Percentiles rank a stretch among this genome's conserved stretches.
Evolutionary conservation across 73 alveolate genomes (phyloP).

Genomic region (Paraurostyla sp.): DNA sequence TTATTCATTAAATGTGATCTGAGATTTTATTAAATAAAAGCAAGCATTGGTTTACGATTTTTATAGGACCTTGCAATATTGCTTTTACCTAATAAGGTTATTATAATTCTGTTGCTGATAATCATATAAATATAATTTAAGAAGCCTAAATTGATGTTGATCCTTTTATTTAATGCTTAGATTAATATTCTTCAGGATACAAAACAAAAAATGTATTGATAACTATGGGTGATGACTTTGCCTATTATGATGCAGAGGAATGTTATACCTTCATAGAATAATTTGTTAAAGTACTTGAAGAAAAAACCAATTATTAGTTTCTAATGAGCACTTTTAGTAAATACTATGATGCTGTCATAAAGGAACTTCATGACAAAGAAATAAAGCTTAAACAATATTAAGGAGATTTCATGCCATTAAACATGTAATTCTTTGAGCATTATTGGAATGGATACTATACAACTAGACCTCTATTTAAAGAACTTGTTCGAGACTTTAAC

Average conservation of each 20-base stretch:
- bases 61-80: constrained; percentile 60
- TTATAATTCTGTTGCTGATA: background rate
- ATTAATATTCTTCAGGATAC: background rate
- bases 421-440: constrained; percentile 75
- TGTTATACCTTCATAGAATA: constrained; percentile 75
- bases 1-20: too few relatives aligned
- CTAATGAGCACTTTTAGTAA: constrained; percentile 80
- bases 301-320: constrained; percentile 87
- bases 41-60: too few relatives aligned
- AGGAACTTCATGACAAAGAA: background rate
- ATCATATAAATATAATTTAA: background rate
- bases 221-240: constrained; percentile 85
- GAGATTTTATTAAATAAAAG: too few relatives aligned
- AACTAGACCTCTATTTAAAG: background rate
- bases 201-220: constrained; percentile 71
- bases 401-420: constrained; percentile 76
- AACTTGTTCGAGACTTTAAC: background rate
- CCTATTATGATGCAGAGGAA: constrained; percentile 69
- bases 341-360: background rate
- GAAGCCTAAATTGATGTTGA: background rate
- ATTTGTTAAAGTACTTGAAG: constrained; percentile 65
- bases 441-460: constrained; percentile 53
- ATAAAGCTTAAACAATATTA: background rate
- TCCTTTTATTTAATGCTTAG: background rate
- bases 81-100: background rate